Evolutionary conservation across 176 grass and related monocot species (phyloP).

Genomic region (Oryza officinalis): DNA sequence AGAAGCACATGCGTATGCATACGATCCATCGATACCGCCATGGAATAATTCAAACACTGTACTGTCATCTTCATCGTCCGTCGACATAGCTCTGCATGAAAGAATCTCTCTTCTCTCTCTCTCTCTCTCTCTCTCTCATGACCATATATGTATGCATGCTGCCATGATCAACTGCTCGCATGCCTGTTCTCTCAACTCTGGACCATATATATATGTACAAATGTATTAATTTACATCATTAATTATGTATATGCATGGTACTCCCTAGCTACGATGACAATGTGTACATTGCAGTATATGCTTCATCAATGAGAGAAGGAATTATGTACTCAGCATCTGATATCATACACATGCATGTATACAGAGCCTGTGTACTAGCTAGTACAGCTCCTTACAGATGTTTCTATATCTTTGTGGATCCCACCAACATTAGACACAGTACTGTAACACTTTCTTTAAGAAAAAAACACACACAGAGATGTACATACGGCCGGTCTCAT

Average conservation of each 20-base stretch:
- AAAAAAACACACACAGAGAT: too few species aligned
- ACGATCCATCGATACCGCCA: slow-evolving; percentile 2
- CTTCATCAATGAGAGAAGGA: not conserved
- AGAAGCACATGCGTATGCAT: slow-evolving; percentile 15
- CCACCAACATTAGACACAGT: not conserved
- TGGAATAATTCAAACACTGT: slow-evolving; percentile 32
- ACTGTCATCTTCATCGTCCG: slow-evolving; percentile 4
- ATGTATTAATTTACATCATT: not conserved
- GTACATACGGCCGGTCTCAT: too few species aligned
- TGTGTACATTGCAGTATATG: not conserved
- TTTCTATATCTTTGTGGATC: not conserved
- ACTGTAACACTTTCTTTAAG: not conserved
- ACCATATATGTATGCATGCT: too few species aligned
- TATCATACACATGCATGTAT: slow-evolving; percentile 1
- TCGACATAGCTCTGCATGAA: not conserved
- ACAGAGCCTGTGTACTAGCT: not conserved
- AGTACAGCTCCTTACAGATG: not conserved
- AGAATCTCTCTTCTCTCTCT: not conserved
- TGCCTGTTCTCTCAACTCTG: not conserved
- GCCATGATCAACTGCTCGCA: not conserved
- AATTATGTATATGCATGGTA: not conserved
- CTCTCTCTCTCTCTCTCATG: not conserved
- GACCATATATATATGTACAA: not conserved
- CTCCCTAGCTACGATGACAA: not conserved
- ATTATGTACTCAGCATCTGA: not conserved